phyloP scores from a whole-genome alignment of 2,329 filamentous ascomycete species.

The Fusarium domesticum region DNA sequence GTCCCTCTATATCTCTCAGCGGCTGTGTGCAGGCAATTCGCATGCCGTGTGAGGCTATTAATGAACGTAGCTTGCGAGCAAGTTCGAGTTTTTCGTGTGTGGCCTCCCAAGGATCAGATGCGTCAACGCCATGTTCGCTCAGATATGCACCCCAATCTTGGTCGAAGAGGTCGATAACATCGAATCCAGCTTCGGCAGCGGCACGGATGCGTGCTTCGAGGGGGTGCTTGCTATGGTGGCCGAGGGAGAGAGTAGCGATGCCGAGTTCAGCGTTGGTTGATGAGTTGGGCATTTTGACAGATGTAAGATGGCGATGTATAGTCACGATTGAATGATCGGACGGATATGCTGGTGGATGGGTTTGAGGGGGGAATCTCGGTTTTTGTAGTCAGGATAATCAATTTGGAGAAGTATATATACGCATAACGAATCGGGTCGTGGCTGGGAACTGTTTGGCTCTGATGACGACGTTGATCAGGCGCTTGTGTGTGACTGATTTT shows the following conservation, averaged over 20 bases:
- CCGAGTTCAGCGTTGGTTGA: no score
- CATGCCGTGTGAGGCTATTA: slow-evolving; percentile 10
- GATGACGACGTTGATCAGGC: no score
- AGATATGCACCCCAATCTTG: slow-evolving; percentile 16
- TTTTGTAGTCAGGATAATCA: no score
- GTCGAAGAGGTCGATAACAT: slow-evolving; percentile 15
- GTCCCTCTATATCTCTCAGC: slow-evolving; percentile 12
- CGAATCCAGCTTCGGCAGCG: slow-evolving; percentile 8
- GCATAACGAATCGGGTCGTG: no score
- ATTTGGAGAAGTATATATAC: no score
- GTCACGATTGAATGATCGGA: no score
- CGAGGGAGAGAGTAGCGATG: slow-evolving; percentile 12
- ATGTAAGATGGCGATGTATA: no score
- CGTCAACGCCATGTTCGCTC: slow-evolving; percentile 11
- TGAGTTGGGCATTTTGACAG: no score
- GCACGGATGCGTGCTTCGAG: slow-evolving; percentile 9
- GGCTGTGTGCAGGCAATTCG: slow-evolving; percentile 15
- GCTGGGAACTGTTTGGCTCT: no score
- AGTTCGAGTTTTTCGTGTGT: slow-evolving; percentile 8
- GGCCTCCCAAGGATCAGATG: slow-evolving; percentile 12
- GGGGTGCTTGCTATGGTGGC: slow-evolving; percentile 9
- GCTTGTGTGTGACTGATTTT: no score
- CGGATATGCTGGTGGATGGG: no score
- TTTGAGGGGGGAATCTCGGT: no score
- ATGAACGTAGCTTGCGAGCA: slow-evolving; percentile 4